These are phyloP conservation scores for Ceratobasidium sp. DNA, from an alignment of 1,284 basidiomycete species.

Conservation along the genomic window DNA sequence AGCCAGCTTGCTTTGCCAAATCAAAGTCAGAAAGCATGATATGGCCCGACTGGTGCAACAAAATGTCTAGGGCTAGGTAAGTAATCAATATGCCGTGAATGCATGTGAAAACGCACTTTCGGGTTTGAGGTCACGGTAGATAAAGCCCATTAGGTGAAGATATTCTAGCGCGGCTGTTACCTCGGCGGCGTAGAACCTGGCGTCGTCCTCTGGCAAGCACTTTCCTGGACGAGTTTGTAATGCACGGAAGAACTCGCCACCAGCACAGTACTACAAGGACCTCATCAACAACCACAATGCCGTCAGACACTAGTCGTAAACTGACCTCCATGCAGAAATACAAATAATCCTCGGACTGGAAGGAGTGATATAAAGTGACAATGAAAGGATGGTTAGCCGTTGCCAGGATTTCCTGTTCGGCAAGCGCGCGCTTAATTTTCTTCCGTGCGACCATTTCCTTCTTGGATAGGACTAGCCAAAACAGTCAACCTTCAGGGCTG, in stretches of 20 bases:
- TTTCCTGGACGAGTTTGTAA: constrained; percentile 93
- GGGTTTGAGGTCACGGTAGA: constrained; percentile 98
- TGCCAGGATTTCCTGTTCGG: constrained; percentile 95
- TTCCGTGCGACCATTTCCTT: constrained; percentile 98
- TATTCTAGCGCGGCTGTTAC: constrained; percentile 98
- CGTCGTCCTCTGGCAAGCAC: constrained; percentile 92
- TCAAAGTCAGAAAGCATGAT: constrained; percentile 99
- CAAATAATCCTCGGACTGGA: constrained; percentile 95
- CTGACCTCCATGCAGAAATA: constrained; percentile 90
- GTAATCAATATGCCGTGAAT: constrained; percentile 36
- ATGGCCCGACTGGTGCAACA: constrained; percentile 98
- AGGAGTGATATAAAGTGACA: constrained; percentile 95
- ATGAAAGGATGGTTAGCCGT: constrained; percentile 98
- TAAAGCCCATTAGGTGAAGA: constrained; percentile 98
- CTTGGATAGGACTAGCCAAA: constrained; percentile 81
- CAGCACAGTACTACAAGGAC: constrained; percentile 85
- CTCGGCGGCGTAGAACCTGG: constrained; percentile 98
- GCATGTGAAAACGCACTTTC: constrained; percentile 77
- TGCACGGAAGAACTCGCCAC: constrained; percentile 98
- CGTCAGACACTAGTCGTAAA: not conserved
- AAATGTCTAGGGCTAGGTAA: constrained; percentile 71
- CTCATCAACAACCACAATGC: too few relatives aligned
- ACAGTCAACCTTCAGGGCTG: not conserved
- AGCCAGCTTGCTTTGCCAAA: constrained; percentile 90
- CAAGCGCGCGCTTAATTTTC: constrained; percentile 95